A percentile compares a stretch with the other conserved stretches of the same genome.
Conservation (phyloP, 148 eudicot genomes). For the Vaccinium corymbosum region DNA sequence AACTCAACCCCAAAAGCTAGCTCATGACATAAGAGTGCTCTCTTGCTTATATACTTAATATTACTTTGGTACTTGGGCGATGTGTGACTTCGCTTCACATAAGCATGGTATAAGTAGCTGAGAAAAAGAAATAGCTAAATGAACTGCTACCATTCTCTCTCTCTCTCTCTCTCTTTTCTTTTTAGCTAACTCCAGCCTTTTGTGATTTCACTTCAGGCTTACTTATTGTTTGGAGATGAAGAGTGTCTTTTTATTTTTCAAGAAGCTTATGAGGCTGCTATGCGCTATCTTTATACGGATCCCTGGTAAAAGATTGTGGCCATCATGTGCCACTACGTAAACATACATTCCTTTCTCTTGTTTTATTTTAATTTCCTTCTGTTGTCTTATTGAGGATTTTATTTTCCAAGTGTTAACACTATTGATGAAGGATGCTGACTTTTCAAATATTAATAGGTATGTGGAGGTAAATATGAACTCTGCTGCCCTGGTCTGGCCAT, state of each 20-base stretch:
- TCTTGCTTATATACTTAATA: too few species aligned
- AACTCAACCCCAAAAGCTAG: too few species aligned
- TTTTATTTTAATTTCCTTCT: conserved; percentile 5
- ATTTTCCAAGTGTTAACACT: conserved; percentile 6
- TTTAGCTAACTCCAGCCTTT: not conserved
- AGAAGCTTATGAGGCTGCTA: conserved; percentile 96
- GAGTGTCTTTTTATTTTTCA: conserved; percentile 93
- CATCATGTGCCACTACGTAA: conserved; percentile 12
- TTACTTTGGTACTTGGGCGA: too few species aligned
- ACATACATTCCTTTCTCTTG: conserved; percentile 12
- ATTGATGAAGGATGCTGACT: not conserved
- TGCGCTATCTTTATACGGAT: conserved; percentile 80
- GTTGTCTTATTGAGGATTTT: conserved; percentile 1
- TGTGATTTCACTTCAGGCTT: conserved; percentile 58
- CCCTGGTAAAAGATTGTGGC: conserved; percentile 63
- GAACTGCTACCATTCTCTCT: not conserved
- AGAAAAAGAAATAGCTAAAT: not conserved
- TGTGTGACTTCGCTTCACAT: too few species aligned
- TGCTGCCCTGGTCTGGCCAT: conserved; percentile 98
- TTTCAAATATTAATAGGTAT: conserved; percentile 53
- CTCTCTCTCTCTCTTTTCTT: not conserved
- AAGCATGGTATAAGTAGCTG: too few species aligned
- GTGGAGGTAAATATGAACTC: conserved; percentile 99
- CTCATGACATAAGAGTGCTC: too few species aligned
- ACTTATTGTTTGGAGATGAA: conserved; percentile 88